These are phyloP conservation scores for Symmetrospora coprosmae DNA, from an alignment of 768 basidiomycete genomes.

Conservation along the genomic window DNA sequence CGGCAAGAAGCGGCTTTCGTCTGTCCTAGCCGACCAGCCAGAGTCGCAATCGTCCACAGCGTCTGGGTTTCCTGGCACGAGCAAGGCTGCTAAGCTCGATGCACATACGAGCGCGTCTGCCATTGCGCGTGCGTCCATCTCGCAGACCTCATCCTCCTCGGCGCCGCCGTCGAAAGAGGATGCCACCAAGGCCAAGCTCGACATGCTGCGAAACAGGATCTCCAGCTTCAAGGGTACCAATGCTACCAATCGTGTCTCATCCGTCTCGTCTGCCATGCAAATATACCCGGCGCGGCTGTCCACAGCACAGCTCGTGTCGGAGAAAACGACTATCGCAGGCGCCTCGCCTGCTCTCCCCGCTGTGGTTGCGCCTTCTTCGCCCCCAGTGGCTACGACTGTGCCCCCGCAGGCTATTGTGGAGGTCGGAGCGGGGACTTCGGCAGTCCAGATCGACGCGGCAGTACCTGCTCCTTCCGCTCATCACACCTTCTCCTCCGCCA, in stretches of 20 bases:
- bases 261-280: not conserved
- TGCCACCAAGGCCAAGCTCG: not conserved
- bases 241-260: not conserved
- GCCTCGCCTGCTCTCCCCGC: too few species aligned
- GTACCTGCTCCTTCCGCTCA: not conserved
- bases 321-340: too few species aligned
- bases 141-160: not conserved
- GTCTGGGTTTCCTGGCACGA: not conserved
- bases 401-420: not conserved
- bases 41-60: too few species aligned
- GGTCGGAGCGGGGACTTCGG: not conserved
- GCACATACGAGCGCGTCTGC: not conserved
- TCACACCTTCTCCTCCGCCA: not conserved
- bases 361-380: not conserved
- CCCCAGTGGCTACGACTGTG: not conserved
- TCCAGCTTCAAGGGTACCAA: not conserved
- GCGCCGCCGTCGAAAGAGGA: not conserved
- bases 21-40: not conserved
- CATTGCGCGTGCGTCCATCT: not conserved
- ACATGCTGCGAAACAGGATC: slow-evolving; percentile 11
- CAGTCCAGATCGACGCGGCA: not conserved
- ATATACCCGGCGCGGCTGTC: too few species aligned
- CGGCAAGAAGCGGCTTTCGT: slow-evolving; percentile 5
- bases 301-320: too few species aligned
- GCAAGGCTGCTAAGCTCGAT: not conserved